Evolutionary conservation across 2,329 filamentous ascomycete species (phyloP).

Genomic region (Xylaria sp.): DNA sequence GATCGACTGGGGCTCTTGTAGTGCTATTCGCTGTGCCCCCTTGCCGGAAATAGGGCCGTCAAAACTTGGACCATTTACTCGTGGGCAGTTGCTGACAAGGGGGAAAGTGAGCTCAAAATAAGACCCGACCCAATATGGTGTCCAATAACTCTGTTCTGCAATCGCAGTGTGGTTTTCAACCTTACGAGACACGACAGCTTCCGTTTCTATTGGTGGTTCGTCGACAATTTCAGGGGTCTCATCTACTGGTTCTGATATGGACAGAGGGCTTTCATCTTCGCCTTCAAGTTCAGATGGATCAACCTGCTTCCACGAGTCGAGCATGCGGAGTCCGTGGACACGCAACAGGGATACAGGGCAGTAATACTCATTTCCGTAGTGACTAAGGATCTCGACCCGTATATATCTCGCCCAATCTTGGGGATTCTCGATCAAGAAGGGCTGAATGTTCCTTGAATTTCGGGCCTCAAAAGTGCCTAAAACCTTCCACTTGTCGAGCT

Average conservation of each 20-base stretch:
- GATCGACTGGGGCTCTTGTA: conserved; percentile 21
- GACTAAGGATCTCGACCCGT: conserved; percentile 86
- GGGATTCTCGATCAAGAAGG: conserved; percentile 91
- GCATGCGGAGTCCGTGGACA: conserved; percentile 94
- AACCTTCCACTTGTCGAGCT: conserved; percentile 88
- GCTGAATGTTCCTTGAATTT: conserved; percentile 91
- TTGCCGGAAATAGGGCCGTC: conserved; percentile 23
- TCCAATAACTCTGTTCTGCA: conserved; percentile 33
- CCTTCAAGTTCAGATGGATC: conserved; percentile 71
- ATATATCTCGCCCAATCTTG: conserved; percentile 96
- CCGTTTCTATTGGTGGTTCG: conserved; percentile 29
- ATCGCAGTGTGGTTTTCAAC: conserved; percentile 30
- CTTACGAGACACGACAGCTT: conserved; percentile 31
- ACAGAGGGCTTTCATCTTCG: conserved; percentile 49
- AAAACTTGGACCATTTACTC: conserved; percentile 20
- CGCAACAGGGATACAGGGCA: conserved; percentile 90
- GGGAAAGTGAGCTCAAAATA: conserved; percentile 37
- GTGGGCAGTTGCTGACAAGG: conserved; percentile 26
- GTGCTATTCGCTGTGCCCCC: conserved; percentile 13
- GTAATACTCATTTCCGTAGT: conserved; percentile 97
- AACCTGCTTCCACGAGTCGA: conserved; percentile 89
- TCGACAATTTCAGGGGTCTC: conserved; percentile 34
- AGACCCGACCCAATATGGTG: conserved; percentile 38
- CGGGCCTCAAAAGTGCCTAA: conserved; percentile 88
- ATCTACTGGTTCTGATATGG: conserved; percentile 42